Evolutionary conservation across 805 yeast genomes (phyloP), one percentile per base, ranked within the genome.

Genomic region (Lipomyces anomalus): DNA sequence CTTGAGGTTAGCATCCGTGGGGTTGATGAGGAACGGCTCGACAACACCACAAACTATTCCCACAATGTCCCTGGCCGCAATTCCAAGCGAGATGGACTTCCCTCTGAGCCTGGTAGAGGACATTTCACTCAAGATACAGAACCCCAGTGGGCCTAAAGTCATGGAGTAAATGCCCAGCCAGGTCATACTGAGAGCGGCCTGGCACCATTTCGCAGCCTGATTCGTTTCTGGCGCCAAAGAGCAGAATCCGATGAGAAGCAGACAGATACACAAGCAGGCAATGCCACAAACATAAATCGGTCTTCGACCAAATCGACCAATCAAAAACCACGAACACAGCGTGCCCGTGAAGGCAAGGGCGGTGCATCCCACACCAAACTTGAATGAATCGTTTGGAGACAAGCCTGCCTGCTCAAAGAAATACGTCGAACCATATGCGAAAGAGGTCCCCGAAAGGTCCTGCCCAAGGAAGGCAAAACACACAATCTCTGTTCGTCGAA

Each of bases 11-110:
- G 72, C 74, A 29, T 65, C 65, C 17, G 60, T 60, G 1, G 76
- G 71, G 52, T 74, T 76, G 54, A 75, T 63, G 70, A 75, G 66
- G 54, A 72, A 74, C 13, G 80, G 80, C 29, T 42, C 38, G 20
- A 58, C 38, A 50, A 60, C 20, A 45, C 53, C 16, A 35, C 45
- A 13, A 22, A 60, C 50, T 17, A 61, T 50, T 17, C 53, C 39
- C 29, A 38, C 45, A 5, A 55, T 21, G 11, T 60, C 49, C 42
- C 57, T 58, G 29, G 60, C 56, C 32, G 66, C 61, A 44, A 73
- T 67, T 0, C 74, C 71, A 23, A 72, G 44, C 11, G 69, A 68
- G 30, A 71, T 61, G 0, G 75, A 62, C 55, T 72, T 70, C 20
- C 69, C 57, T 48, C 76, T 63, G 40, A 73, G 59, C 45, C 67